Conservation (phyloP, 2,329 filamentous ascomycete species). For the Botrytis elliptica region DNA sequence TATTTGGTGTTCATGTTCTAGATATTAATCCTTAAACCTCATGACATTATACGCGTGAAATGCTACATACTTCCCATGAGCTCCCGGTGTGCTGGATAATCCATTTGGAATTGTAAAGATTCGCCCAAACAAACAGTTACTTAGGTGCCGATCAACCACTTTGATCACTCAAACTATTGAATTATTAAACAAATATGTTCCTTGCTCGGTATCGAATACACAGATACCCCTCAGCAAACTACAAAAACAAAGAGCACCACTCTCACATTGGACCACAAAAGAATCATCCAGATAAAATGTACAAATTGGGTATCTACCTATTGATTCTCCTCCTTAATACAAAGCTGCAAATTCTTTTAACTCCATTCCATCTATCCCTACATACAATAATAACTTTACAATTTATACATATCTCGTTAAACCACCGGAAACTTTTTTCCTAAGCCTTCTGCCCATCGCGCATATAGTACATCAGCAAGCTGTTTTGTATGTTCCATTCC, state of each 20-base stretch:
- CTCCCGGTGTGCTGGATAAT: not conserved
- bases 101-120: not conserved
- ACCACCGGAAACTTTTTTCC: slow-evolving; percentile 62
- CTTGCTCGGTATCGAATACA: not conserved
- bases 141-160: not conserved
- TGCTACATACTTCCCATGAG: not conserved
- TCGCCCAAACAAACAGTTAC: not conserved
- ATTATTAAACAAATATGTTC: not conserved
- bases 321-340: slow-evolving; percentile 1
- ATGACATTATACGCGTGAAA: not conserved
- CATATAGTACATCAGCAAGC: slow-evolving; percentile 86
- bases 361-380: slow-evolving; percentile 10
- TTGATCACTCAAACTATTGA: not conserved
- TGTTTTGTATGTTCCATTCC: slow-evolving; percentile 94
- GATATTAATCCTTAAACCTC: not conserved
- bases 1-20: not conserved
- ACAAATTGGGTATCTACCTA: slow-evolving; percentile 15
- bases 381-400: slow-evolving; percentile 14
- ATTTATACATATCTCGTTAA: slow-evolving; percentile 21
- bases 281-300: not conserved
- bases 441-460: slow-evolving; percentile 83
- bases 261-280: not conserved
- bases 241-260: not conserved
- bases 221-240: not conserved
- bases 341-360: not conserved